Base-by-base conservation (phyloP, 2,329 filamentous ascomycete genomes). In the Microthyrium microscopicum region DNA sequence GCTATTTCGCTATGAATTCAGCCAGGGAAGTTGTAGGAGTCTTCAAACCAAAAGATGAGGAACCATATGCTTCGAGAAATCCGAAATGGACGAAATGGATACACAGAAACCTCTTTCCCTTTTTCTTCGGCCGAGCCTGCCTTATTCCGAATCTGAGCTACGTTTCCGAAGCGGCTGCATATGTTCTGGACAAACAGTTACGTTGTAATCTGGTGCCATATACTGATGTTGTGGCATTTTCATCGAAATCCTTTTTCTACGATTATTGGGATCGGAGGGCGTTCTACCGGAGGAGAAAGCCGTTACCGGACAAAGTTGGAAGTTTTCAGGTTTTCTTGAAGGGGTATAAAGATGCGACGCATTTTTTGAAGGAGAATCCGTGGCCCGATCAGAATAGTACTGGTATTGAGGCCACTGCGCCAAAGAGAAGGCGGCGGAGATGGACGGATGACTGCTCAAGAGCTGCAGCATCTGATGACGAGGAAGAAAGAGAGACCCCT, bases 81-180 rank as follows among this genome's bases (percentile, higher is more conserved):
- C 89, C 89, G 5, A 98, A 98, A 54, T 95, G 87, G 87, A 95
- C 91, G 46, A 98, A 98, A 58, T 98, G 89, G 89, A 85, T 98
- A 60, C 89, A 98, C 55, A 70, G 89, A 42, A 98, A 98, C 53
- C 53, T 98, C 42, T 95, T 98, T 46, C 89, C 89, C 6, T 98
- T 91, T 59, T 94, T 82, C 56, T 98, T 98, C 48, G 89, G 89
- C 13, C 68, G 89, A 48, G 85, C 87, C 29, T 95, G 84, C 43
- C 70, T 98, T 34, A 98, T 98, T 52, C 89, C 89, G 36, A 98
- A 98, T 49, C 66, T 98, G 31, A 94, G 85, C 35, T 98, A 98
- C 52, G 83, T 98, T 44, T 95, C 85, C 46, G 89, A 98, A 62
- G 89, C 89, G 13, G 89, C 89, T 13, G 89, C 89, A 22, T 98